phyloP scores from a whole-genome alignment of 352 stramenopile genomes.

The Pythium oligandrum region DNA sequence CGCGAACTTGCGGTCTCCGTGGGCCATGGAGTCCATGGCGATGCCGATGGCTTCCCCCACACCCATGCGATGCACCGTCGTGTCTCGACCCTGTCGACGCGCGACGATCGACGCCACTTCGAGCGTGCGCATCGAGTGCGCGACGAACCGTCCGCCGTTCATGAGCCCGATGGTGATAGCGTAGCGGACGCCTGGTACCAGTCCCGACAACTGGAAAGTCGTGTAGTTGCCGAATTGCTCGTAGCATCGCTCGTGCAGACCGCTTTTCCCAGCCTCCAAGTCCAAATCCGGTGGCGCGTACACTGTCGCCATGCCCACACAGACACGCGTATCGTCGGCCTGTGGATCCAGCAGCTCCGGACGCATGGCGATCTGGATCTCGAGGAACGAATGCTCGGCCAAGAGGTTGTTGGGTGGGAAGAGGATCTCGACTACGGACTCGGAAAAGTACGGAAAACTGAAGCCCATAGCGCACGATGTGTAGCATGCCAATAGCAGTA shows the following conservation, averaged over 20 bases:
- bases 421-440: constrained; percentile 43
- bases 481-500: no score
- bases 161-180: constrained; percentile 47
- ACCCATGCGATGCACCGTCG: constrained; percentile 23
- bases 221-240: constrained; percentile 42
- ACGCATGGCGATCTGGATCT: constrained; percentile 50
- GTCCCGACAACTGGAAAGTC: constrained; percentile 45
- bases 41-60: constrained; percentile 38
- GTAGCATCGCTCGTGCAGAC: constrained; percentile 56
- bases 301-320: constrained; percentile 49
- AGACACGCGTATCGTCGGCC: constrained; percentile 35
- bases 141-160: constrained; percentile 40
- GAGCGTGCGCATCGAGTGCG: constrained; percentile 60
- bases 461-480: no score
- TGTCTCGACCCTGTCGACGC: constrained; percentile 5
- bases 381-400: constrained; percentile 34
- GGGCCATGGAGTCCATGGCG: constrained; percentile 33
- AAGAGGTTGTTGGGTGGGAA: constrained; percentile 47
- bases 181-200: constrained; percentile 55
- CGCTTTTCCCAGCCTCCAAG: constrained; percentile 21
- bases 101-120: constrained; percentile 43
- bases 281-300: constrained; percentile 34
- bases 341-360: constrained; percentile 23
- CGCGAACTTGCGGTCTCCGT: constrained; percentile 21
- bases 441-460: background rate